These are phyloP conservation scores for Calonectria honghensis DNA, from an alignment of 2,329 filamentous ascomycete genomes.

Conservation along the genomic window DNA sequence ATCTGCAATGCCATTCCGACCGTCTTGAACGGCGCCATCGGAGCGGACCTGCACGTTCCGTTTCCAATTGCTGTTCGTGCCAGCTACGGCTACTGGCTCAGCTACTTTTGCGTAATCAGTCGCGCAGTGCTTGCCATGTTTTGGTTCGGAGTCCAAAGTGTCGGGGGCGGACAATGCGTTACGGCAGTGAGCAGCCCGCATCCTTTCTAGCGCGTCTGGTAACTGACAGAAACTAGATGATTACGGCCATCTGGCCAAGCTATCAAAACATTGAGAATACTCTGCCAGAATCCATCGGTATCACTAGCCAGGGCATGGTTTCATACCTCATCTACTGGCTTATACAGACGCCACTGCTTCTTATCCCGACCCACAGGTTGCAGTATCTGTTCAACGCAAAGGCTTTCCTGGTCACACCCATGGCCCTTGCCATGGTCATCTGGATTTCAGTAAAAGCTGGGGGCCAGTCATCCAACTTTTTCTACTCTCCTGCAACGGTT, in stretches of 20 bases:
- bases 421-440: slow-evolving; percentile 54
- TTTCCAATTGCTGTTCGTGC: slow-evolving; percentile 57
- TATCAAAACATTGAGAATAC: slow-evolving; percentile 61
- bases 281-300: slow-evolving; percentile 59
- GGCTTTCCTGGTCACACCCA: slow-evolving; percentile 51
- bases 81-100: slow-evolving; percentile 57
- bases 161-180: slow-evolving; percentile 56
- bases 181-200: slow-evolving; percentile 11
- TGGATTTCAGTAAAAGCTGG: slow-evolving; percentile 49
- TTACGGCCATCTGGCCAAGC: slow-evolving; percentile 65
- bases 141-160: slow-evolving; percentile 56
- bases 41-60: slow-evolving; percentile 57
- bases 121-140: slow-evolving; percentile 57
- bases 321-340: slow-evolving; percentile 69
- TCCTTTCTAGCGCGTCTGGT: rapidly evolving
- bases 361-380: slow-evolving; percentile 61
- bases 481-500: slow-evolving; percentile 47
- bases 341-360: slow-evolving; percentile 64
- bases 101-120: slow-evolving; percentile 57
- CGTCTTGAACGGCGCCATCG: slow-evolving; percentile 64
- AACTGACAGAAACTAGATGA: slow-evolving; percentile 30
- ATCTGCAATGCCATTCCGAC: slow-evolving; percentile 69
- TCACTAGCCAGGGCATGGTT: slow-evolving; percentile 61
- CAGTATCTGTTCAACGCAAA: slow-evolving; percentile 60
- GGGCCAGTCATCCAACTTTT: slow-evolving; percentile 49